phyloP scores from a whole-genome alignment of 768 basidiomycete species.

The Lanmaoa rubissima region DNA sequence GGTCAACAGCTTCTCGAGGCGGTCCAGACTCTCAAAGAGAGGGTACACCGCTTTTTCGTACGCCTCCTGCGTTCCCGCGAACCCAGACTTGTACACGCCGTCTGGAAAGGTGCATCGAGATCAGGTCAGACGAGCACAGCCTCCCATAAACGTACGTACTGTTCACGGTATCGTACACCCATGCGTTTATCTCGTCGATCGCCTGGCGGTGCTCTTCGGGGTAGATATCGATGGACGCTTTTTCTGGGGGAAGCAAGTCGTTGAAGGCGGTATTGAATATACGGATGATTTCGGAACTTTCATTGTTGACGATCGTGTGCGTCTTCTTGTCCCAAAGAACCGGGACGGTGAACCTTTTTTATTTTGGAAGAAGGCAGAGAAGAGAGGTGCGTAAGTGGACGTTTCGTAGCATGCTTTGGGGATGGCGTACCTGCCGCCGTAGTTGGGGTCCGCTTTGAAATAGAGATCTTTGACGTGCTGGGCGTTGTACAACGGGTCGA shows the following conservation, averaged over 20 bases:
- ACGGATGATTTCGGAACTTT: constrained; percentile 92
- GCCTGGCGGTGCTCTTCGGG: constrained; percentile 66
- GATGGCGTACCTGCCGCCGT: constrained; percentile 56
- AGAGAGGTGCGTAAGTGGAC: background rate
- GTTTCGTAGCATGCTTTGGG: background rate
- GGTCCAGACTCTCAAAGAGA: constrained; percentile 79
- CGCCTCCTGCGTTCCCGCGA: constrained; percentile 76
- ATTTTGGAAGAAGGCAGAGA: too few relatives aligned
- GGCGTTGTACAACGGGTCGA: constrained; percentile 68
- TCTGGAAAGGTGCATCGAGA: constrained; percentile 39
- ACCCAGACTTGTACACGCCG: constrained; percentile 88
- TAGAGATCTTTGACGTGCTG: constrained; percentile 85
- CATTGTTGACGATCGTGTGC: constrained; percentile 91
- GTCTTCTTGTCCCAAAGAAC: constrained; percentile 91
- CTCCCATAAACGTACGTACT: constrained; percentile 46
- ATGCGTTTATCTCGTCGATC: constrained; percentile 83
- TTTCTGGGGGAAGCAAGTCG: constrained; percentile 60
- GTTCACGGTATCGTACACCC: constrained; percentile 84
- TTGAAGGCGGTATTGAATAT: constrained; percentile 90
- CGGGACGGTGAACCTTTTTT: constrained; percentile 76
- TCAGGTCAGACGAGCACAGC: background rate
- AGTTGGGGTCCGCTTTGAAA: constrained; percentile 67
- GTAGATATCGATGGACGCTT: constrained; percentile 71
- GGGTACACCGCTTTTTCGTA: constrained; percentile 75
- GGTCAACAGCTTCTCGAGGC: constrained; percentile 70